Conservation (phyloP, 495 filamentous ascomycete species). For the Neurospora sp. region DNA sequence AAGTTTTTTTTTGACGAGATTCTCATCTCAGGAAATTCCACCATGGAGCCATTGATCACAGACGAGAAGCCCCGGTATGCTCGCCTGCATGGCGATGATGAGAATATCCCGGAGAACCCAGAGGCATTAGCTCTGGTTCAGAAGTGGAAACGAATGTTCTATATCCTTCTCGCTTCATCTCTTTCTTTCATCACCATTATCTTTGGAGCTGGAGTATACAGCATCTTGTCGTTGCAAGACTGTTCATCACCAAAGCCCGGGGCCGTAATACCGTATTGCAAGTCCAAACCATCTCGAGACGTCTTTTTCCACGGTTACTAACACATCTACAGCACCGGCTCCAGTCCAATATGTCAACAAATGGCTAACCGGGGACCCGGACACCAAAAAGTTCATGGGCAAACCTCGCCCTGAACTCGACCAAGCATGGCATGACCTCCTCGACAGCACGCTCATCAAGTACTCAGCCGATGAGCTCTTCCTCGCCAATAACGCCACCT, state of each 20-base stretch:
- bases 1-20: background rate
- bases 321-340: slow-evolving; percentile 5
- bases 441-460: slow-evolving; percentile 6
- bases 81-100: background rate
- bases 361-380: slow-evolving; percentile 1
- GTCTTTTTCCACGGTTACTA: too few relatives aligned
- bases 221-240: background rate
- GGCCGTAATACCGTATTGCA: slow-evolving; percentile 3
- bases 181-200: background rate
- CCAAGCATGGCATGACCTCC: slow-evolving; percentile 13
- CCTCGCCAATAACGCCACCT: slow-evolving; percentile 4
- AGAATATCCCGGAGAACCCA: background rate
- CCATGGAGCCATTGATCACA: background rate
- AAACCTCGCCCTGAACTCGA: slow-evolving; percentile 12
- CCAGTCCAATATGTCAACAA: slow-evolving; percentile 10
- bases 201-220: background rate
- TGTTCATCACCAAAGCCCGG: background rate
- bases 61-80: background rate
- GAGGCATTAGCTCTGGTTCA: background rate
- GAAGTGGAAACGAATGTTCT: background rate
- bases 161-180: background rate
- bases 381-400: slow-evolving; percentile 10
- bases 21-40: background rate
- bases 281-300: too few relatives aligned
- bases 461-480: slow-evolving; percentile 6